Percentiles rank a stretch among this genome's conserved stretches.
Conservation (phyloP, 2,329 filamentous ascomycete genomes). For the Arthrinium phaeospermum region DNA sequence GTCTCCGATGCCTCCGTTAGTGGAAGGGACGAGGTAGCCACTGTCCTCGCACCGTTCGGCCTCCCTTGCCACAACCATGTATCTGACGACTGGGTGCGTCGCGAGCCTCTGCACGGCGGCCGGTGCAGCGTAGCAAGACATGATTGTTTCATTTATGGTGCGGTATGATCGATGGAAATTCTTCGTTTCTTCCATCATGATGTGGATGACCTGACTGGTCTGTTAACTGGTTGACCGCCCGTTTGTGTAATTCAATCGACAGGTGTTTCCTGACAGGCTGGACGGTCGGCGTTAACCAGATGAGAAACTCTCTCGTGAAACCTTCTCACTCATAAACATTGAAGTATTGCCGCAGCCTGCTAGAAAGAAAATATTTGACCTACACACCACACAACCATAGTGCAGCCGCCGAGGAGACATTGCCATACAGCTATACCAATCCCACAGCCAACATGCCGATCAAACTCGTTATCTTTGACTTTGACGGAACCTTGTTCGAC, state of each 20-base stretch:
- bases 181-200: neutral
- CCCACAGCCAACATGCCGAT: neutral
- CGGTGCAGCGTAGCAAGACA: neutral
- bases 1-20: neutral
- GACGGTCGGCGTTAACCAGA: neutral
- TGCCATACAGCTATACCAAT: neutral
- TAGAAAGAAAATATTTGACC: neutral
- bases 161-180: neutral
- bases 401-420: neutral
- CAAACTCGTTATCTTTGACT: conserved; percentile 27
- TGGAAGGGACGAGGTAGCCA: neutral
- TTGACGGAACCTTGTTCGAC: conserved; percentile 29
- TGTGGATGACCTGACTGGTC: neutral
- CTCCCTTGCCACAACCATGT: neutral
- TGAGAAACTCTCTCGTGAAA: neutral
- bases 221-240: neutral
- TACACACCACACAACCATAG: neutral
- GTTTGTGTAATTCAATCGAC: neutral
- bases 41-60: neutral
- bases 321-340: neutral
- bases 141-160: neutral
- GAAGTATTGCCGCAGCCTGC: neutral
- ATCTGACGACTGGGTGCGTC: neutral
- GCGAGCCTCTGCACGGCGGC: neutral
- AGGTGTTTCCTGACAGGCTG: neutral